Percentiles rank a stretch among this genome's conserved stretches.
These are phyloP conservation scores for Saccharomyces hybrid DNA, from an alignment of 1,139 yeast species.

Conservation along the genomic window DNA sequence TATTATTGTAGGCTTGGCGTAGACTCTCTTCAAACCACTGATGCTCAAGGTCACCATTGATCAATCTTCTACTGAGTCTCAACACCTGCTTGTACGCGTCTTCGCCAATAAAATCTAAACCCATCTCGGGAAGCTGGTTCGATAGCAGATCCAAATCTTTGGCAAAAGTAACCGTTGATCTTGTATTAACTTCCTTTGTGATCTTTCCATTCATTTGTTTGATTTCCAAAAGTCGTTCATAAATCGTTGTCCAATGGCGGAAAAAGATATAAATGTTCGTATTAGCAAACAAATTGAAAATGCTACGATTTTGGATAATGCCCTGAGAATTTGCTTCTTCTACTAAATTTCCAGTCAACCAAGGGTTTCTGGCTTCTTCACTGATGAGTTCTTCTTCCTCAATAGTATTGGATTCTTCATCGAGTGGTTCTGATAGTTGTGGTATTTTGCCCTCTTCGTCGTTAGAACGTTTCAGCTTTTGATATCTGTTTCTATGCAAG, in stretches of 20 bases:
- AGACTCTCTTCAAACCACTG: constrained; percentile 93
- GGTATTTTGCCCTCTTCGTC: constrained; percentile 15
- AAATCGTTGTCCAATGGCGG: constrained; percentile 77
- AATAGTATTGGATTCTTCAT: constrained; percentile 21
- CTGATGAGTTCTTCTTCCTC: constrained; percentile 30
- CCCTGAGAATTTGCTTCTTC: constrained; percentile 32
- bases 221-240: constrained; percentile 71
- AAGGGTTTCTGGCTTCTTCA: constrained; percentile 45
- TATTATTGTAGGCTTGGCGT: constrained; percentile 91
- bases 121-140: constrained; percentile 70
- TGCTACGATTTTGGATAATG: constrained; percentile 31
- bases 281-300: constrained; percentile 78
- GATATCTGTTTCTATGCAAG: constrained; percentile 50
- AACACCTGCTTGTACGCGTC: constrained; percentile 76
- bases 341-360: constrained; percentile 55
- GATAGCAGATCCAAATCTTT: constrained; percentile 77
- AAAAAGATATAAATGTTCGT: constrained; percentile 87
- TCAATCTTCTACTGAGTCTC: constrained; percentile 61
- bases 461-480: constrained; percentile 38
- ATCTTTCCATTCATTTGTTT: constrained; percentile 61
- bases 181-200: constrained; percentile 58
- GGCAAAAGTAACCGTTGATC: constrained; percentile 76
- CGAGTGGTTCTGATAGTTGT: constrained; percentile 8
- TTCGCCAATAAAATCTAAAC: constrained; percentile 61
- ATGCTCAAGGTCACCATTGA: constrained; percentile 89